These are phyloP conservation scores for Cotoneaster glaucophyllus DNA, from an alignment of 306 rosid species.

Conservation along the genomic window DNA sequence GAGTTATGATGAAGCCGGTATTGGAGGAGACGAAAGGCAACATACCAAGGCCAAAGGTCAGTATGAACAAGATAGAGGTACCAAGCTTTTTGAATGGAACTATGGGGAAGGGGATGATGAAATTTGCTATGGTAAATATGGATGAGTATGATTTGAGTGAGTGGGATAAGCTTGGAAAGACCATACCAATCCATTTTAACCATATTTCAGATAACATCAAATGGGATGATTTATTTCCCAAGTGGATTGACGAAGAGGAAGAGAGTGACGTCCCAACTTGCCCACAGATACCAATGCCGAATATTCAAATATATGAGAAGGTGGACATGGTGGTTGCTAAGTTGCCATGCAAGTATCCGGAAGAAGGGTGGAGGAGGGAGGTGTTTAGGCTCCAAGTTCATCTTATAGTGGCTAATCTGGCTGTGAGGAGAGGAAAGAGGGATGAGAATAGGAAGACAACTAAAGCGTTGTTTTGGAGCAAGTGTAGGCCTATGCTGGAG, in stretches of 20 bases:
- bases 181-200: constrained; percentile 33
- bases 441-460: constrained; percentile 36
- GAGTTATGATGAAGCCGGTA: constrained; percentile 51
- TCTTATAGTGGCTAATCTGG: constrained; percentile 58
- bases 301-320: constrained; percentile 21
- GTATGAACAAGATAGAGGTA: constrained; percentile 35
- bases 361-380: constrained; percentile 68
- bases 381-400: constrained; percentile 75
- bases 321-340: constrained; percentile 68
- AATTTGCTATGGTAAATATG: constrained; percentile 74
- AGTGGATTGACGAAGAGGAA: constrained; percentile 97
- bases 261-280: constrained; percentile 73
- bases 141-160: constrained; percentile 45
- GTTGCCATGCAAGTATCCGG: constrained; percentile 61
- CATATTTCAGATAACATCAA: constrained; percentile 54
- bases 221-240: constrained; percentile 83
- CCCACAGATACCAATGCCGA: constrained; percentile 83
- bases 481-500: constrained; percentile 88
- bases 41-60: constrained; percentile 20
- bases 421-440: constrained; percentile 49
- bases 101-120: constrained; percentile 55
- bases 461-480: constrained; percentile 61
- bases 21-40: constrained; percentile 36
- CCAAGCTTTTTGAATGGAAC: constrained; percentile 42
- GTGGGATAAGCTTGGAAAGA: constrained; percentile 41